A percentile compares a stretch with the other conserved stretches of the same genome.
Evolutionary conservation across 2,329 filamentous ascomycete genomes (phyloP).

Genomic region (Xylariaceae sp.): DNA sequence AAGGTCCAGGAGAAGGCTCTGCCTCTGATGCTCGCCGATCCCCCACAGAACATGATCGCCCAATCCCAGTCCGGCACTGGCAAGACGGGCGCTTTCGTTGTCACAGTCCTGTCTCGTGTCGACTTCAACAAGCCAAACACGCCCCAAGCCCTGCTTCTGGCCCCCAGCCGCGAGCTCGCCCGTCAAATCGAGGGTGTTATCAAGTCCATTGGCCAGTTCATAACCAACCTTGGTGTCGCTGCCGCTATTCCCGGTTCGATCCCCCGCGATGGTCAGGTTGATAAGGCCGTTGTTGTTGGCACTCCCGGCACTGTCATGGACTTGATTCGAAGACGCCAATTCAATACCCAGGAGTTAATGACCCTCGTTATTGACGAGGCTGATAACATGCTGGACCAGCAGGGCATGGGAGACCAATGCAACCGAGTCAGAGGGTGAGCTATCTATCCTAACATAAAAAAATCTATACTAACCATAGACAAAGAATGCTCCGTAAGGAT

Average conservation of each 20-base stretch:
- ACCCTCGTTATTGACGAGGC: constrained; percentile 93
- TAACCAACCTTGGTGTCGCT: constrained; percentile 69
- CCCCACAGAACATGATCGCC: constrained; percentile 91
- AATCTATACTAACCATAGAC: constrained; percentile 29
- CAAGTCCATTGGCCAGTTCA: constrained; percentile 76
- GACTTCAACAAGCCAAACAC: constrained; percentile 64
- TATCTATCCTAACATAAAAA: not conserved
- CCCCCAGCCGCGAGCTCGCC: constrained; percentile 89
- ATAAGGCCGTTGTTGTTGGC: constrained; percentile 80
- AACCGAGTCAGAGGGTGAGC: constrained; percentile 78
- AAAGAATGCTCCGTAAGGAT: constrained; percentile 65
- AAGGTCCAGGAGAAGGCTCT: constrained; percentile 97
- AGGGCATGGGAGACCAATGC: constrained; percentile 93
- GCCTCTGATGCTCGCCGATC: constrained; percentile 79
- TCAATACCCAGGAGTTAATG: constrained; percentile 69
- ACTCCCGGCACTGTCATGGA: constrained; percentile 93
- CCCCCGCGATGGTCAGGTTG: constrained; percentile 63
- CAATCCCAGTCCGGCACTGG: constrained; percentile 99
- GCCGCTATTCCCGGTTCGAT: constrained; percentile 79
- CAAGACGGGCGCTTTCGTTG: constrained; percentile 94
- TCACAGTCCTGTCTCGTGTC: constrained; percentile 84
- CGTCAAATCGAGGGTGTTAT: constrained; percentile 90
- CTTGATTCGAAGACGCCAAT: constrained; percentile 69
- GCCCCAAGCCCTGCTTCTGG: constrained; percentile 85
- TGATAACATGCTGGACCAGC: constrained; percentile 97